Percentiles rank a stretch among this genome's conserved stretches.
Conservation (phyloP, 345 rosid genomes). For the Dimocarpus longan region DNA sequence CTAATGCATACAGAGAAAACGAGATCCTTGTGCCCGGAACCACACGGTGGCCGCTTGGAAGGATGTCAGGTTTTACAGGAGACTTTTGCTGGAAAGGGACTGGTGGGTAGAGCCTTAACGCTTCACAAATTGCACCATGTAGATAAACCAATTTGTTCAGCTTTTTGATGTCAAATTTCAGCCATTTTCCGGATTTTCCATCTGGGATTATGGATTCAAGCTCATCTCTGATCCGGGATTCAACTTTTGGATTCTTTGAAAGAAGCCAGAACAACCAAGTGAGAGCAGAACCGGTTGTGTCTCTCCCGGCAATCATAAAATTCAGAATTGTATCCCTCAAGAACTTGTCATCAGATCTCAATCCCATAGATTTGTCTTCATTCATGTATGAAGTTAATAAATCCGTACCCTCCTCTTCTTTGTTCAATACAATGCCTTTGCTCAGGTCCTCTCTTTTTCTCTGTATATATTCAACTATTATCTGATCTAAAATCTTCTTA, state of each 20-base stretch:
- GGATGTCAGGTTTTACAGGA: constrained; percentile 22
- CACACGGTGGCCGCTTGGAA: constrained; percentile 46
- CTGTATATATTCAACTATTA: constrained; percentile 28
- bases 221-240: constrained; percentile 48
- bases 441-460: constrained; percentile 36
- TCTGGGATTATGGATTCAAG: constrained; percentile 19
- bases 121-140: constrained; percentile 40
- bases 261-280: too few relatives aligned
- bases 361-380: constrained; percentile 15
- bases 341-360: constrained; percentile 40
- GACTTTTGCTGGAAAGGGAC: constrained; percentile 25
- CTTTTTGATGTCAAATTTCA: constrained; percentile 7
- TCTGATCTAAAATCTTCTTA: constrained; percentile 14
- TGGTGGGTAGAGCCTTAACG: constrained; percentile 41
- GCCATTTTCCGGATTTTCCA: background rate
- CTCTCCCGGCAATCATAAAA: constrained; percentile 63
- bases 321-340: constrained; percentile 53
- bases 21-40: constrained; percentile 20
- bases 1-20: constrained; percentile 1
- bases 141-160: constrained; percentile 33
- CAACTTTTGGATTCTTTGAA: constrained; percentile 29
- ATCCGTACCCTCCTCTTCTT: constrained; percentile 30
- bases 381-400: constrained; percentile 44
- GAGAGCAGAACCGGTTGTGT: constrained; percentile 20
- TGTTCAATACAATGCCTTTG: background rate